Evolutionary conservation across 305 asterid species (phyloP), one percentile per base, ranked within the genome.

Genomic region (Fraxinus sp.): DNA sequence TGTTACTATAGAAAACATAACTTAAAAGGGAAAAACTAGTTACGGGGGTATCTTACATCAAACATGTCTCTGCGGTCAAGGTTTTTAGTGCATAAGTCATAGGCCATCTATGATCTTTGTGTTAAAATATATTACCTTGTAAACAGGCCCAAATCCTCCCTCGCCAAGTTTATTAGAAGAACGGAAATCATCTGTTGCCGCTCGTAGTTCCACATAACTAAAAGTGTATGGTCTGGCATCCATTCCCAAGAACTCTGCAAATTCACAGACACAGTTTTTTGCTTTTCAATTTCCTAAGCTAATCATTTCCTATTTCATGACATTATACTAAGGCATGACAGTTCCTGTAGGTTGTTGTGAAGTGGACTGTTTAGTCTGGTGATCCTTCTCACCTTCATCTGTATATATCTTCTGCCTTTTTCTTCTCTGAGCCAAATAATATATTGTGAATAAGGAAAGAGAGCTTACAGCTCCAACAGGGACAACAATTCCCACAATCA

Each of bases 111-210:
- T 62, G 35, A 0, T 22, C 72, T 18, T 24, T 0, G 16, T 24
- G 72, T 5, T 28, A 68, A 68, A 68, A 24, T 28, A 24, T 26
- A 3, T 68, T 68, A 68, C 74, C 74, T 68, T 68, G 74, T 68
- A 68, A 28, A 68, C 74, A 68, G 74, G 9, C 37, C 74, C 74
- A 68, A 68, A 68, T 68, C 74, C 74, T 28, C 74, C 74, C 74
- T 68, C 74, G 30, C 74, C 74, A 28, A 68, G 39, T 13, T 68
- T 68, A 13, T 68, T 68, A 1, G 74, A 9, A 3, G 35, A 28
- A 68, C 74, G 13, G 37, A 68, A 68, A 0, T 68, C 74, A 68
- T 68, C 74, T 28, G 74, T 68, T 68, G 74, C 74, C 0, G 20
- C 74, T 68, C 10, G 36, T 68, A 68, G 74, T 68, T 26, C 74